A percentile compares a stretch with the other conserved stretches of the same genome.
Conservation (phyloP, 2,329 filamentous ascomycete species). For the Colletotrichum gloeosporioides region DNA sequence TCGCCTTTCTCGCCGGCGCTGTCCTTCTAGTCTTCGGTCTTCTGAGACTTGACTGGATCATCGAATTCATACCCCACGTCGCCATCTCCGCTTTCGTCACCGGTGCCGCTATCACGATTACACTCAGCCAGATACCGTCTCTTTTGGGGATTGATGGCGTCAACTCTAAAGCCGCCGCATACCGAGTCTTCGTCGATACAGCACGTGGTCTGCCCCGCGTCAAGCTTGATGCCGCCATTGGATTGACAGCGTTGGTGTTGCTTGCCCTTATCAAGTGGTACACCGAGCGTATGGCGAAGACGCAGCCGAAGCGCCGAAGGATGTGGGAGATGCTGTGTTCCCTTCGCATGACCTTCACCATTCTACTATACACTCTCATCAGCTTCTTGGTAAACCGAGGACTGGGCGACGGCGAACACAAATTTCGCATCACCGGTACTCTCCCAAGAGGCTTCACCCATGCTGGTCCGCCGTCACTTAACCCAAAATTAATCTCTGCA, state of each 20-base stretch:
- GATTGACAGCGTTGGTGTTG: slow-evolving; percentile 70
- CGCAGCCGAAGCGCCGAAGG: slow-evolving; percentile 65
- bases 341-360: slow-evolving; percentile 75
- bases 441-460: slow-evolving; percentile 61
- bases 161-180: slow-evolving; percentile 54
- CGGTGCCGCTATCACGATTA: slow-evolving; percentile 56
- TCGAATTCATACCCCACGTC: slow-evolving; percentile 59
- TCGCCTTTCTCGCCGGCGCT: slow-evolving; percentile 53
- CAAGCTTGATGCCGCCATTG: slow-evolving; percentile 75
- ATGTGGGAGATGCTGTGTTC: slow-evolving; percentile 78
- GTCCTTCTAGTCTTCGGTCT: slow-evolving; percentile 56
- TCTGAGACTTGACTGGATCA: slow-evolving; percentile 56
- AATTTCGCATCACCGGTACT: slow-evolving; percentile 67
- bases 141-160: slow-evolving; percentile 56
- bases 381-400: slow-evolving; percentile 71
- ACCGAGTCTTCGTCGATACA: slow-evolving; percentile 56
- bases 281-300: slow-evolving; percentile 66
- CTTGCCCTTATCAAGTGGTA: slow-evolving; percentile 63
- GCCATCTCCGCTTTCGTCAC: slow-evolving; percentile 62
- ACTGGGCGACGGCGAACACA: slow-evolving; percentile 47
- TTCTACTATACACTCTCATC: slow-evolving; percentile 77
- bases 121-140: slow-evolving; percentile 53
- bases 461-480: slow-evolving; percentile 64
- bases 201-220: slow-evolving; percentile 51
- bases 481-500: slow-evolving; percentile 57